Evolutionary conservation across 2,329 filamentous ascomycete genomes (phyloP), one percentile per base, ranked within the genome.

Genomic region (Pyricularia pennisetigena): DNA sequence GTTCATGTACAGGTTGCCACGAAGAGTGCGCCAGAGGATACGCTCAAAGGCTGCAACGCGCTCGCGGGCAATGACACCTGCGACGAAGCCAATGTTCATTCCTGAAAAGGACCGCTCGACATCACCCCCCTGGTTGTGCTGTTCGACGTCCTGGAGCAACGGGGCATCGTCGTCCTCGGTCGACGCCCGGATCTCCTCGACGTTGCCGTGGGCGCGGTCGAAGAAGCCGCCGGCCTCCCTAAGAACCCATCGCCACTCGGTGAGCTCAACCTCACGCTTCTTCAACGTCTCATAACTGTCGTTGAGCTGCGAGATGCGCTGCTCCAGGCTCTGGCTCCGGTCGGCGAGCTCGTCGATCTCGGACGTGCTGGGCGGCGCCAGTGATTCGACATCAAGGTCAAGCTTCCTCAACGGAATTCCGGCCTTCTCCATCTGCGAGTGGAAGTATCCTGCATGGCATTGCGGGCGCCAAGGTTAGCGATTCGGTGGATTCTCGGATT

Each of bases 1-100:
- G 81, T 99, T 99, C 95, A 99, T 99, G 85, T 98, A 99, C 71
- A 99, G 83, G 79, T 99, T 99, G 75, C 95, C 95, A 78, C 95
- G 93, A 61, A 99, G 87, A 0, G 96, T 97, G 75, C 95, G 89
- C 95, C 95, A 99, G 67, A 99, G 85, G 73, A 99, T 99, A 69
- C 95, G 90, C 82, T 99, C 96, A 76, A 99, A 99, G 29, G 94
- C 92, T 16, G 90, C 94, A 70, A 99, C 94, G 66, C 94, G 89
- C 76, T 98, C 94, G 68, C 95, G 88, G 54, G 92, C 88, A 74
- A 99, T 98, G 74, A 98, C 95, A 79, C 95, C 95, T 68, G 95
- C 92, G 67, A 99, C 94, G 75, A 99, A 99, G 10, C 95, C 95
- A 77, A 99, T 99, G 81, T 98, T 97, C 92, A 98, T 97, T 71